Conservation (phyloP, 2,329 filamentous ascomycete species). For the Colletotrichum liaoningense region DNA sequence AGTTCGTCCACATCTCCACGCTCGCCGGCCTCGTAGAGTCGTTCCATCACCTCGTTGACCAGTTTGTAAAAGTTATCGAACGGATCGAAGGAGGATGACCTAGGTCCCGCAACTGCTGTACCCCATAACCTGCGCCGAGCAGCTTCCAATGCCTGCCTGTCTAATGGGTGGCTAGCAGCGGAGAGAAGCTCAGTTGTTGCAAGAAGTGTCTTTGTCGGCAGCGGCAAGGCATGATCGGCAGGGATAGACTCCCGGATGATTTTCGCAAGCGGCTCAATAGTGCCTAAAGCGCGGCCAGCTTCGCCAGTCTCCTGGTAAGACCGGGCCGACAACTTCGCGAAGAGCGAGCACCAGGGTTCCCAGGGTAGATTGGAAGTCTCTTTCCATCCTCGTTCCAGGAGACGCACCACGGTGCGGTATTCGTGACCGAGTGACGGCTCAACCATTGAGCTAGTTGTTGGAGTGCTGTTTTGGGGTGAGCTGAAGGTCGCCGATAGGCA, state of each 20-base stretch:
- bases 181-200: constrained; percentile 57
- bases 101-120: constrained; percentile 53
- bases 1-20: constrained; percentile 50
- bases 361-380: constrained; percentile 60
- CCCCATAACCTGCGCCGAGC: constrained; percentile 77
- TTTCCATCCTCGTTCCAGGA: constrained; percentile 72
- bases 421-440: constrained; percentile 70
- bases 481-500: constrained; percentile 39
- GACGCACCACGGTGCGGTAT: constrained; percentile 75
- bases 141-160: constrained; percentile 72
- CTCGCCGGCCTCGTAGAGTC: constrained; percentile 62
- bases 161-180: constrained; percentile 65
- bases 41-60: constrained; percentile 62
- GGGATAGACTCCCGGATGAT: constrained; percentile 53
- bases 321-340: constrained; percentile 66
- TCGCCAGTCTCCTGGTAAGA: constrained; percentile 75
- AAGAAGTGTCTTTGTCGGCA: constrained; percentile 44
- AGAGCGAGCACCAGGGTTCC: constrained; percentile 64
- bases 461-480: constrained; percentile 51
- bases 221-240: constrained; percentile 34
- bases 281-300: constrained; percentile 71
- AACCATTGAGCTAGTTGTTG: constrained; percentile 51
- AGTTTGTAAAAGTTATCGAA: constrained; percentile 76
- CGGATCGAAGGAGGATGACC: constrained; percentile 64
- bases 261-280: constrained; percentile 79